Evolutionary conservation across 169 alveolate genomes (phyloP).

Genomic region (Plasmodium coatneyi): DNA sequence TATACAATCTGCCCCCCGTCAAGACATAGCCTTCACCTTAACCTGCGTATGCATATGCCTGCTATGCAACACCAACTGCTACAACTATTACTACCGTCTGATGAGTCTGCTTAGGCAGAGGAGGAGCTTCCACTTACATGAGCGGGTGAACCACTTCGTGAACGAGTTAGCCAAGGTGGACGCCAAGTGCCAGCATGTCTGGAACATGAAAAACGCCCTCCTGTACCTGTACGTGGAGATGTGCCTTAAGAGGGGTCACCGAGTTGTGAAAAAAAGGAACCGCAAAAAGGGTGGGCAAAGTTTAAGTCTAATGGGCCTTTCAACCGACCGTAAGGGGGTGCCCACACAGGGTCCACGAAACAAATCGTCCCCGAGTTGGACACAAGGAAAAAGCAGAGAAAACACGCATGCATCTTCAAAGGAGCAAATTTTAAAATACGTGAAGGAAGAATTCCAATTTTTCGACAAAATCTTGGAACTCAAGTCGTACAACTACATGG

Average conservation of each 20-base stretch:
- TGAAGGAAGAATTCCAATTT: constrained; percentile 1
- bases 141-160: constrained; percentile 8
- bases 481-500: constrained; percentile 65
- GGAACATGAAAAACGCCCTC: constrained; percentile 45
- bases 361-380: background rate
- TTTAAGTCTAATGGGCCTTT: background rate
- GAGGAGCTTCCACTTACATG: background rate
- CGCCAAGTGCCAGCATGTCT: constrained; percentile 35
- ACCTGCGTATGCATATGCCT: constrained; percentile 48
- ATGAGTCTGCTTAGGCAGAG: background rate
- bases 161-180: constrained; percentile 40
- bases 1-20: background rate
- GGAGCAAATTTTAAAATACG: constrained; percentile 12
- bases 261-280: background rate
- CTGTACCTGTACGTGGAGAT: constrained; percentile 29
- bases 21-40: background rate
- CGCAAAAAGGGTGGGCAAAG: background rate
- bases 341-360: background rate
- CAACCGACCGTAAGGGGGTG: background rate
- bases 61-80: constrained; percentile 32
- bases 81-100: constrained; percentile 28
- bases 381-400: background rate
- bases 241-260: background rate
- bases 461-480: constrained; percentile 36
- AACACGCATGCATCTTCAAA: background rate